Percentiles rank a stretch among this genome's conserved stretches.
These are phyloP conservation scores for Skeletonema costatum DNA, from an alignment of 108 stramenopile genomes.

Conservation along the genomic window DNA sequence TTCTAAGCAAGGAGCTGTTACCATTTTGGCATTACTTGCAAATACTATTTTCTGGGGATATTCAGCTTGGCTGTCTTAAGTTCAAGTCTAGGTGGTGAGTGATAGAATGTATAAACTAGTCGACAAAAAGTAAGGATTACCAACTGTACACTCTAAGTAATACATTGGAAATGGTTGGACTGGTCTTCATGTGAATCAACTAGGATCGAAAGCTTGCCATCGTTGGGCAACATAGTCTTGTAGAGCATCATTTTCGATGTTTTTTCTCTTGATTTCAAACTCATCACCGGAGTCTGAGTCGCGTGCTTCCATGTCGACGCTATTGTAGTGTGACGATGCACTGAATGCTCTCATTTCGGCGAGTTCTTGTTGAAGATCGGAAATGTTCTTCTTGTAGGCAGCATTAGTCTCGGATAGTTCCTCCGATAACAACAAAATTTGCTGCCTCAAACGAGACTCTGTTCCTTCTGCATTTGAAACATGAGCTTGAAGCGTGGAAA, in stretches of 20 bases:
- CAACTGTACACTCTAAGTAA: neutral
- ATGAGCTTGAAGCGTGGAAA: neutral
- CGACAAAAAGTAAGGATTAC: neutral
- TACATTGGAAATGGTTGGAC: neutral
- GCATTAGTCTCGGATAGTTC: constrained; percentile 9
- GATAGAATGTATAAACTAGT: neutral
- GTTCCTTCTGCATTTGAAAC: neutral
- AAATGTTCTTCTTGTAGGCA: constrained; percentile 6
- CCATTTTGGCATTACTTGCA: neutral
- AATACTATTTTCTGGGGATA: neutral
- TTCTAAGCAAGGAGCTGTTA: neutral
- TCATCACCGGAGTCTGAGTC: neutral
- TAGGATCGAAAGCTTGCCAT: neutral
- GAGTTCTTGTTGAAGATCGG: constrained; percentile 11
- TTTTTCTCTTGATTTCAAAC: neutral
- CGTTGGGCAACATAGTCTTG: neutral
- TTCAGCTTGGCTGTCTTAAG: neutral
- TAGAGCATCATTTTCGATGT: constrained; percentile 1
- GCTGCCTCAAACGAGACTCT: constrained; percentile 2
- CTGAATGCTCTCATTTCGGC: constrained; percentile 7
- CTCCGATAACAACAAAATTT: neutral
- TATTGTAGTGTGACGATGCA: neutral
- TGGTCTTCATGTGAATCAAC: neutral
- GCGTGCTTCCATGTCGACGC: neutral
- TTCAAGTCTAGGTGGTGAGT: neutral